Evolutionary conservation across 495 filamentous ascomycete genomes (phyloP).

Genomic region (Choiromyces venosus): DNA sequence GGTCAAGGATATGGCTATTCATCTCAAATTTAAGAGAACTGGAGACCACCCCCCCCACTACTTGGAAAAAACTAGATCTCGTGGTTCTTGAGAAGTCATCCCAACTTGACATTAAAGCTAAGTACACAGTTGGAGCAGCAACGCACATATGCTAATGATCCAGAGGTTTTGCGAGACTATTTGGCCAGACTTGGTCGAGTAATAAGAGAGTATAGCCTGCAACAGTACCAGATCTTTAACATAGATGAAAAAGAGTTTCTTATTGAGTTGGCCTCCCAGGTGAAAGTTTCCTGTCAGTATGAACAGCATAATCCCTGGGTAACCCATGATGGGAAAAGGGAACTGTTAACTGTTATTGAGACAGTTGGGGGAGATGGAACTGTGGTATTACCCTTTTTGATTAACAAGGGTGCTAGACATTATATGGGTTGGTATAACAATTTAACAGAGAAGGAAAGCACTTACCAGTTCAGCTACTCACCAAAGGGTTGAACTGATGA

Average conservation of each 20-base stretch:
- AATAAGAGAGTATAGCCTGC: neutral
- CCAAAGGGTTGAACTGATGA: neutral
- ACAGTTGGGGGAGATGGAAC: neutral
- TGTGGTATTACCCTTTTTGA: neutral
- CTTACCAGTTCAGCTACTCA: neutral
- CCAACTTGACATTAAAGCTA: neutral
- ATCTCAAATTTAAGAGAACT: neutral
- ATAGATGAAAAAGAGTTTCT: neutral
- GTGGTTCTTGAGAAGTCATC: neutral
- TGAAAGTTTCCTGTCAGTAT: neutral
- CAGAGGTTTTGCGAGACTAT: neutral
- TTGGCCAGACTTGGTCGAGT: neutral
- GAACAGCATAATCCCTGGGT: neutral
- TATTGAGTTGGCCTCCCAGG: neutral
- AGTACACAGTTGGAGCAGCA: neutral
- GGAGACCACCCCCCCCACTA: neutral
- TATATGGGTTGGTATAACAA: neutral
- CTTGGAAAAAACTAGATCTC: neutral
- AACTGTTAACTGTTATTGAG: neutral
- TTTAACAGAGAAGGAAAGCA: neutral
- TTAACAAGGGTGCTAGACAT: neutral
- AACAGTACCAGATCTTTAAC: neutral
- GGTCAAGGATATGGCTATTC: too few relatives aligned
- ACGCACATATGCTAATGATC: neutral
- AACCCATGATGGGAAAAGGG: neutral